Conservation (phyloP, 78 protist genomes). For the Polysphondylium violaceum region DNA sequence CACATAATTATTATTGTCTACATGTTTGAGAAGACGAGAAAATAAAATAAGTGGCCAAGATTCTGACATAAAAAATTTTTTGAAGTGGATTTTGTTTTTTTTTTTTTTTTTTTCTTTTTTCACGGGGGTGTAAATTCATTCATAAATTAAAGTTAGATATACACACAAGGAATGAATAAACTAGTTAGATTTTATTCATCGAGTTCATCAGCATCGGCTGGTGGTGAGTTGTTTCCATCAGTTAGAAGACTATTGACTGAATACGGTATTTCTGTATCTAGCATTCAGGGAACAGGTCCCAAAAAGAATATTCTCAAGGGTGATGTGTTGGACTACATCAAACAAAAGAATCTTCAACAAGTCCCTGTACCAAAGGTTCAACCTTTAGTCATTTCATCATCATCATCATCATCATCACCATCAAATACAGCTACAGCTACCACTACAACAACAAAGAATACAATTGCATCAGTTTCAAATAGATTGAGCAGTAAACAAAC, state of each 20-base stretch:
- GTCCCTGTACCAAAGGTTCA: neutral
- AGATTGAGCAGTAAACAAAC: conserved; percentile 2
- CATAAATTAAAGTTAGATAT: neutral
- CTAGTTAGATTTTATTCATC: conserved; percentile 14
- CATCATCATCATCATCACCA: neutral
- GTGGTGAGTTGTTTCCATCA: conserved; percentile 60
- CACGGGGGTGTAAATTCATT: too few species aligned
- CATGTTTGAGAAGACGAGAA: too few species aligned
- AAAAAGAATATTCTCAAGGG: conserved; percentile 53
- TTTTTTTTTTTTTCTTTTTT: too few species aligned
- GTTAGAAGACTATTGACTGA: conserved; percentile 39
- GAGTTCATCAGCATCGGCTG: neutral
- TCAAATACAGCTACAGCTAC: neutral
- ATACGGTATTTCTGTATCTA: conserved; percentile 1
- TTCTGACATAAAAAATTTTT: too few species aligned
- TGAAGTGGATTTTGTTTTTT: too few species aligned
- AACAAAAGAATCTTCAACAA: conserved; percentile 49
- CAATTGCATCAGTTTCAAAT: neutral
- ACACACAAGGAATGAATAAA: neutral
- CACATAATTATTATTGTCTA: too few species aligned
- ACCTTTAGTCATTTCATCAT: neutral
- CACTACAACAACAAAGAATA: conserved; percentile 1
- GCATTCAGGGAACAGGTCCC: conserved; percentile 58
- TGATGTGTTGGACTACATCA: conserved; percentile 43
- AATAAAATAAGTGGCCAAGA: too few species aligned